Conservation (phyloP, 208 protist genomes). For the Trypanosoma melophagium region DNA sequence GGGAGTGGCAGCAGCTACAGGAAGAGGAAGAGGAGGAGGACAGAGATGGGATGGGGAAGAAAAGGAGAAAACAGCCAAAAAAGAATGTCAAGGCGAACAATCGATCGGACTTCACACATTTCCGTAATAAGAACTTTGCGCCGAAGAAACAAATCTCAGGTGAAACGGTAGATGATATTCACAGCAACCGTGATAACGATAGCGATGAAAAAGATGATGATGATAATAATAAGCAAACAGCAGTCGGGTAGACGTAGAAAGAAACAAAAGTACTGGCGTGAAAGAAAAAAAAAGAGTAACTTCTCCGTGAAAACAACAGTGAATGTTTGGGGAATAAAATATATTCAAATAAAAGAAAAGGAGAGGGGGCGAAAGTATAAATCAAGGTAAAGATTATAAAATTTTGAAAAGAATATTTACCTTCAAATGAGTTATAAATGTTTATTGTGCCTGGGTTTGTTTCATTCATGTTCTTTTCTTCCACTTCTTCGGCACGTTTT, state of each 20-base stretch:
- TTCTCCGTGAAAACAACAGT: too few species aligned
- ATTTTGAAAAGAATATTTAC: too few species aligned
- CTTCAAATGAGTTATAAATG: too few species aligned
- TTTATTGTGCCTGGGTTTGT: too few species aligned
- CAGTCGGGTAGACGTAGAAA: neutral
- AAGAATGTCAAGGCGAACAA: constrained; percentile 91
- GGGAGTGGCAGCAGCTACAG: constrained; percentile 24
- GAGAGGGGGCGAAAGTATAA: too few species aligned
- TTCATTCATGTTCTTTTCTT: too few species aligned
- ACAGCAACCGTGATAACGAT: constrained; percentile 5
- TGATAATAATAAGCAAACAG: neutral
- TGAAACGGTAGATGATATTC: constrained; percentile 6
- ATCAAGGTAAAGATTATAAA: too few species aligned
- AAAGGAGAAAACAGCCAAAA: constrained; percentile 54
- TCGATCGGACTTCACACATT: constrained; percentile 84
- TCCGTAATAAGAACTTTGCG: constrained; percentile 86
- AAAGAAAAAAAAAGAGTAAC: too few species aligned
- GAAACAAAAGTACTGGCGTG: neutral
- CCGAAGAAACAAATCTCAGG: constrained; percentile 23
- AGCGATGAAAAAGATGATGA: constrained; percentile 17
- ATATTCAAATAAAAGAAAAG: too few species aligned
- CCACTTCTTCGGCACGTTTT: too few species aligned
- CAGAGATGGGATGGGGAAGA: constrained; percentile 24
- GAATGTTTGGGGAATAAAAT: too few species aligned
- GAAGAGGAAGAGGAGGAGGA: constrained; percentile 29